Percentiles rank a stretch among this genome's conserved stretches.
Conservation (phyloP, 1,284 basidiomycete species). For the Tilletia horrida region DNA sequence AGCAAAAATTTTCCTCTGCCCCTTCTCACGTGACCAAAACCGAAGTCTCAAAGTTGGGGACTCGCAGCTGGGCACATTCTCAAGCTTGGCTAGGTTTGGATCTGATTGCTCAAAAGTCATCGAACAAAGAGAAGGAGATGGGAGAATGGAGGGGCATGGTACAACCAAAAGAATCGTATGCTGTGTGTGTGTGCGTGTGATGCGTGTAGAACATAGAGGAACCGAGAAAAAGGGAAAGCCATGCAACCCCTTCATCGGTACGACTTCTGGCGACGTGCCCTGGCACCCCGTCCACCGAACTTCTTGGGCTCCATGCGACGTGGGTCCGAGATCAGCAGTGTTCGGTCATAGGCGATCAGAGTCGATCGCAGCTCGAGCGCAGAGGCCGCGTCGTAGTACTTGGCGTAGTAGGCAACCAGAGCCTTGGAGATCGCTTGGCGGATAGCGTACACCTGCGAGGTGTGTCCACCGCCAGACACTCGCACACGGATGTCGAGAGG, state of each 20-base stretch:
- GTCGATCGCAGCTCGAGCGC: constrained; percentile 60
- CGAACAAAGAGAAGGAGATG: background rate
- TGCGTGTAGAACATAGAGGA: background rate
- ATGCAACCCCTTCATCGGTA: constrained; percentile 59
- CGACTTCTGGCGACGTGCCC: constrained; percentile 55
- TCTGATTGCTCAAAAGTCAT: too few species aligned
- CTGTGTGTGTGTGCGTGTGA: background rate
- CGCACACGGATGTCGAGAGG: constrained; percentile 90
- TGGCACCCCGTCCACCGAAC: constrained; percentile 57
- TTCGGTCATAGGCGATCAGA: constrained; percentile 61
- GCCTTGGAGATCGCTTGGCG: constrained; percentile 99
- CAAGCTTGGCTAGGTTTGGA: too few species aligned
- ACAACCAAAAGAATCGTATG: background rate
- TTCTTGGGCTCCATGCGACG: constrained; percentile 99
- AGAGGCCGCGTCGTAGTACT: constrained; percentile 96
- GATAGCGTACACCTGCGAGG: constrained; percentile 97
- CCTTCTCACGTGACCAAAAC: too few species aligned
- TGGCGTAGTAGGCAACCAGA: constrained; percentile 92
- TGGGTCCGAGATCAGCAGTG: constrained; percentile 94
- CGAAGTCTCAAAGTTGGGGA: too few species aligned
- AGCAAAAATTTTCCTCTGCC: too few species aligned
- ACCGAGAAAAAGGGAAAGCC: background rate
- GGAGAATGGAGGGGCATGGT: constrained; percentile 2
- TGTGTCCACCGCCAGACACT: constrained; percentile 99
- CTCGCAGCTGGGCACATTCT: too few species aligned